Conservation (phyloP, 139 green algal species). For the Chlorella vulgaris region DNA sequence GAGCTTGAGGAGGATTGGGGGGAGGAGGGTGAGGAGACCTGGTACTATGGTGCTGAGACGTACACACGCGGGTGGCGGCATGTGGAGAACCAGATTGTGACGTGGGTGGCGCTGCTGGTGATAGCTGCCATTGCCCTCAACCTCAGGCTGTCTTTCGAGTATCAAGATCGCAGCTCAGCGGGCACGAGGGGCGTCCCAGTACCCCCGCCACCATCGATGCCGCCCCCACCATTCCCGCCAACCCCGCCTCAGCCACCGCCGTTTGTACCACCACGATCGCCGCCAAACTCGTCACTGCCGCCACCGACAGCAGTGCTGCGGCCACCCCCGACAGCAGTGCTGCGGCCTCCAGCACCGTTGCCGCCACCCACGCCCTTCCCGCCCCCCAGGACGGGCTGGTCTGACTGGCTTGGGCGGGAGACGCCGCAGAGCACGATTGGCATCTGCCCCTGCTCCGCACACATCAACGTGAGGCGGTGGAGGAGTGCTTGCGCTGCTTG, state of each 20-base stretch:
- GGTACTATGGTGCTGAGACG: slow-evolving; percentile 12
- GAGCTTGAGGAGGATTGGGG: background rate
- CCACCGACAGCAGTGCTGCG: too few relatives aligned
- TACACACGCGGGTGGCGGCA: background rate
- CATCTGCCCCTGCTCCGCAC: slow-evolving; percentile 18
- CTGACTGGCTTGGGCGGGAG: background rate
- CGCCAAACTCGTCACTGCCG: background rate
- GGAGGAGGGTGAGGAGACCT: slow-evolving; percentile 13
- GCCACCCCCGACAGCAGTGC: background rate
- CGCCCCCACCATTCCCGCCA: background rate
- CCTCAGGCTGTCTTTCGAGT: background rate
- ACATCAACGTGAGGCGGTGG: background rate
- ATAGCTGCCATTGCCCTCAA: slow-evolving; percentile 18
- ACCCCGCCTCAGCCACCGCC: background rate
- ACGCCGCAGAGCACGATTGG: background rate
- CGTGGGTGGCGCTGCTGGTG: slow-evolving; percentile 2
- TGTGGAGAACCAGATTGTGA: slow-evolving; percentile 5
- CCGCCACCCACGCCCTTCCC: background rate
- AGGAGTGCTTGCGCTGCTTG: background rate
- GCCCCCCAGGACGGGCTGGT: background rate
- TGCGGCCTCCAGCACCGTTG: background rate
- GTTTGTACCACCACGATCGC: too few relatives aligned
- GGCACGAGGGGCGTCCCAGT: background rate
- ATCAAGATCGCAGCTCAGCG: background rate
- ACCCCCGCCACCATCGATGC: background rate